Evolutionary conservation across 331 rosid species (phyloP).

Genomic region (Cydonia oblonga): DNA sequence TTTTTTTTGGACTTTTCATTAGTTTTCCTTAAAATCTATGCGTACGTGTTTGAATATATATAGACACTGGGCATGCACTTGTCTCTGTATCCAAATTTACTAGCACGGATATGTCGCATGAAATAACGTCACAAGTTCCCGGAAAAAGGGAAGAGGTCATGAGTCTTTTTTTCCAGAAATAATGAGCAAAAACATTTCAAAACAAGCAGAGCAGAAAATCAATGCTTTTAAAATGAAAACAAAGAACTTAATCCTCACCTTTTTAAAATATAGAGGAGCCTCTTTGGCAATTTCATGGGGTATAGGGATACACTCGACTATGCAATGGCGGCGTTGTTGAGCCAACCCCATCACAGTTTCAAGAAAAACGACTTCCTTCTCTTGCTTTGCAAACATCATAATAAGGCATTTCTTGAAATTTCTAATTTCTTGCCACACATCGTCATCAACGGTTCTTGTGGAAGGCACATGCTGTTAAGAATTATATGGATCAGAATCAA

Average conservation of each 20-base stretch:
- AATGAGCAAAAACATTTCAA: not conserved
- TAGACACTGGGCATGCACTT: not conserved
- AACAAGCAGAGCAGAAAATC: not conserved
- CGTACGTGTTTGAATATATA: not conserved
- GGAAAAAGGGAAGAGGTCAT: not conserved
- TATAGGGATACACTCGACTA: conserved; percentile 77
- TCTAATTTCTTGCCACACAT: conserved; percentile 73
- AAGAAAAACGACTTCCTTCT: conserved; percentile 74
- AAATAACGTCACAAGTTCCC: not conserved
- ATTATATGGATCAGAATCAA: conserved; percentile 1
- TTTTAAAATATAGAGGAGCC: conserved; percentile 78
- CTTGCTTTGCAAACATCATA: conserved; percentile 86
- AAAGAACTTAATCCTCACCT: conserved; percentile 29
- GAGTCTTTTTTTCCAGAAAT: not conserved
- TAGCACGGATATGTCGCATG: not conserved
- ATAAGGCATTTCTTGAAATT: conserved; percentile 91
- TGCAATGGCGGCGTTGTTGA: conserved; percentile 61
- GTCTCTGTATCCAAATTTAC: not conserved
- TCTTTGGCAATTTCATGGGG: conserved; percentile 67
- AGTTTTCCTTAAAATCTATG: not conserved
- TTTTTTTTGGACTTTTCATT: too few relatives aligned
- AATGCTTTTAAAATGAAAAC: not conserved
- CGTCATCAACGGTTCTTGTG: conserved; percentile 62
- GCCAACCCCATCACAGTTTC: conserved; percentile 80
- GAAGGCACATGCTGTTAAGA: conserved; percentile 70